A percentile compares a stretch with the other conserved stretches of the same genome.
Evolutionary conservation across 2,329 filamentous ascomycete species (phyloP).

Genomic region (Gremmenia infestans): DNA sequence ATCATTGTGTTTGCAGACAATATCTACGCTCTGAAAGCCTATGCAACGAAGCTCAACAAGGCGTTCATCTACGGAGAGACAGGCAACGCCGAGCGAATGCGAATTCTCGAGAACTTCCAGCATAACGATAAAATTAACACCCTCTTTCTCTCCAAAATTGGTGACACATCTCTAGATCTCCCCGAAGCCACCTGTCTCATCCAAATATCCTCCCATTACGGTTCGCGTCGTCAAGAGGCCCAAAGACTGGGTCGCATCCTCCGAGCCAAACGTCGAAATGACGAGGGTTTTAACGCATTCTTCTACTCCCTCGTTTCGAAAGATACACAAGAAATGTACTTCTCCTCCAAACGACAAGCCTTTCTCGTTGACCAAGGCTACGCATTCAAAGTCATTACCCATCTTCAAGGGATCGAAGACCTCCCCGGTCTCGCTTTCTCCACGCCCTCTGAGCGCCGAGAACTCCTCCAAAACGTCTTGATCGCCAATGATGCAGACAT

Average conservation of each 20-base stretch:
- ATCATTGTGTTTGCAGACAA: slow-evolving; percentile 99
- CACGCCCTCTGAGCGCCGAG: slow-evolving; percentile 72
- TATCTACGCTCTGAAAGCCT: slow-evolving; percentile 83
- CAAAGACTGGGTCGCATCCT: slow-evolving; percentile 90
- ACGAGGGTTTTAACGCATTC: slow-evolving; percentile 98
- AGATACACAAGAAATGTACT: slow-evolving; percentile 97
- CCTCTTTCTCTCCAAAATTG: slow-evolving; percentile 94
- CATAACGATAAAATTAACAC: slow-evolving; percentile 87
- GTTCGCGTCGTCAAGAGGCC: slow-evolving; percentile 92
- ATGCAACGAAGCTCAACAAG: slow-evolving; percentile 78
- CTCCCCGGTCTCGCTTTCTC: slow-evolving; percentile 76
- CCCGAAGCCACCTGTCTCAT: slow-evolving; percentile 96
- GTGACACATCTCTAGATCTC: slow-evolving; percentile 94
- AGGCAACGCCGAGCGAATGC: slow-evolving; percentile 75
- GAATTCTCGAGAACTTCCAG: slow-evolving; percentile 90
- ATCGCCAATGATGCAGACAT: slow-evolving; percentile 68
- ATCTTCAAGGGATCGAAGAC: slow-evolving; percentile 84
- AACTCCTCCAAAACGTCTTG: slow-evolving; percentile 83
- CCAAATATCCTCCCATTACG: slow-evolving; percentile 96
- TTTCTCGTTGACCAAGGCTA: slow-evolving; percentile 98
- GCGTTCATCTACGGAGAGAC: slow-evolving; percentile 91
- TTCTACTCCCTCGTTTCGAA: slow-evolving; percentile 98
- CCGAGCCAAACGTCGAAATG: slow-evolving; percentile 89
- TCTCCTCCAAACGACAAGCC: slow-evolving; percentile 91
- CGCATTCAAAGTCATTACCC: slow-evolving; percentile 97